A percentile compares a stretch with the other conserved stretches of the same genome.
Conservation (phyloP, 2,329 filamentous ascomycete genomes). For the Ceratocystis alfenasii region DNA sequence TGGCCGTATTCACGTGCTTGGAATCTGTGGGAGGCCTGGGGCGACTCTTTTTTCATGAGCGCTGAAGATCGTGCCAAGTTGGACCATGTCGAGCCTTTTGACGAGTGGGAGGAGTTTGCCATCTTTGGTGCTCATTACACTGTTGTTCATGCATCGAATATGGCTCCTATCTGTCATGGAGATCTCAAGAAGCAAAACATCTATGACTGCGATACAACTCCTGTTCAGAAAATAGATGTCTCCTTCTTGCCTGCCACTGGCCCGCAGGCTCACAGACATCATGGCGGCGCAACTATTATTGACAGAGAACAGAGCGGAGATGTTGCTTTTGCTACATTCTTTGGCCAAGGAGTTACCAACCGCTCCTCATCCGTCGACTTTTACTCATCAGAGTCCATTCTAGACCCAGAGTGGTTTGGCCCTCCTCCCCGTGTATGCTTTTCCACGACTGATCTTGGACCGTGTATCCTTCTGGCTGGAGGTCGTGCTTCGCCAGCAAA, state of each 20-base stretch:
- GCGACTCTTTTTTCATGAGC: conserved; percentile 52
- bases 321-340: conserved; percentile 22
- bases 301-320: conserved; percentile 4
- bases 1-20: conserved; percentile 52
- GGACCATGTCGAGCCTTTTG: conserved; percentile 68
- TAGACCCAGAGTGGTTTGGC: conserved; percentile 24
- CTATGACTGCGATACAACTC: neutral
- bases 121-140: conserved; percentile 79
- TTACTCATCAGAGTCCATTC: neutral
- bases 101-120: conserved; percentile 92
- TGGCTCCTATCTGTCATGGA: neutral
- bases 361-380: conserved; percentile 10
- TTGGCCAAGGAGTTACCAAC: conserved; percentile 19
- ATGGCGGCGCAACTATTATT: conserved; percentile 6
- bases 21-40: conserved; percentile 78
- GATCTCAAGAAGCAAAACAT: conserved; percentile 2
- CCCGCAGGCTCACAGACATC: conserved; percentile 11
- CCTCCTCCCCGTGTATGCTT: conserved; percentile 56
- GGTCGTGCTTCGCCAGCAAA: conserved; percentile 65
- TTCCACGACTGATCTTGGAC: conserved; percentile 54
- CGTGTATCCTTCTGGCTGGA: conserved; percentile 54
- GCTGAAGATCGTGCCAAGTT: conserved; percentile 47
- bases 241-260: conserved; percentile 1
- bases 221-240: neutral
- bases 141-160: conserved; percentile 48